Evolutionary conservation across 306 rosid genomes (phyloP).

Genomic region (Rubus idaeus): DNA sequence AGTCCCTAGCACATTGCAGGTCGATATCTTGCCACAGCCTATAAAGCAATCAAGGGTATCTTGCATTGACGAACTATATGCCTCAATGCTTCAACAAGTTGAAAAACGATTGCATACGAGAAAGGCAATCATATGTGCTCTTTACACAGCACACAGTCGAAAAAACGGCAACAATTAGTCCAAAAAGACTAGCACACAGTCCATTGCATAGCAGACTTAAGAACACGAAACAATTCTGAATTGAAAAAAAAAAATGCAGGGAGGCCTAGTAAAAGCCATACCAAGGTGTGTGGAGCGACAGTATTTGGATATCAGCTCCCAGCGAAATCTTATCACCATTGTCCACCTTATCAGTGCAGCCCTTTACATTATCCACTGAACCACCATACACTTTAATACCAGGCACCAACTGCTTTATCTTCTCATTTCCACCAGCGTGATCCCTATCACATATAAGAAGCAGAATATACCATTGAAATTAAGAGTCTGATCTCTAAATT

Average conservation of each 20-base stretch:
- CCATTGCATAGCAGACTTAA: neutral
- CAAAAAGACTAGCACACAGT: neutral
- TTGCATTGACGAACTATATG: too few species aligned
- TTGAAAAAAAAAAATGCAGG: neutral
- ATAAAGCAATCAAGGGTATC: neutral
- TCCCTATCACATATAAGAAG: conserved; percentile 39
- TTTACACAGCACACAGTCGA: neutral
- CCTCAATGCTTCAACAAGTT: too few species aligned
- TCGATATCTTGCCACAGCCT: neutral
- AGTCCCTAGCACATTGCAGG: neutral
- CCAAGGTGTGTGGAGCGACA: conserved; percentile 94
- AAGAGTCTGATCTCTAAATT: neutral
- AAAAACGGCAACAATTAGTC: neutral
- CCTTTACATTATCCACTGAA: conserved; percentile 76
- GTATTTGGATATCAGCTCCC: conserved; percentile 61
- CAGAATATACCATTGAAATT: neutral
- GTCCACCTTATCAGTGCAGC: conserved; percentile 80
- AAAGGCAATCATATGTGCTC: neutral
- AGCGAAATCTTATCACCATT: conserved; percentile 78
- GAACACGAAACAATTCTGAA: neutral
- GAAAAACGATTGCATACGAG: too few species aligned
- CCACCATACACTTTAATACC: conserved; percentile 90
- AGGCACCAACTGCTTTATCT: conserved; percentile 75
- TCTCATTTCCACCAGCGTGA: conserved; percentile 91
- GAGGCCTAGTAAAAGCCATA: conserved; percentile 28